Conservation (phyloP, 2,329 filamentous ascomycete species). For the Pseudocercospora ulei region DNA sequence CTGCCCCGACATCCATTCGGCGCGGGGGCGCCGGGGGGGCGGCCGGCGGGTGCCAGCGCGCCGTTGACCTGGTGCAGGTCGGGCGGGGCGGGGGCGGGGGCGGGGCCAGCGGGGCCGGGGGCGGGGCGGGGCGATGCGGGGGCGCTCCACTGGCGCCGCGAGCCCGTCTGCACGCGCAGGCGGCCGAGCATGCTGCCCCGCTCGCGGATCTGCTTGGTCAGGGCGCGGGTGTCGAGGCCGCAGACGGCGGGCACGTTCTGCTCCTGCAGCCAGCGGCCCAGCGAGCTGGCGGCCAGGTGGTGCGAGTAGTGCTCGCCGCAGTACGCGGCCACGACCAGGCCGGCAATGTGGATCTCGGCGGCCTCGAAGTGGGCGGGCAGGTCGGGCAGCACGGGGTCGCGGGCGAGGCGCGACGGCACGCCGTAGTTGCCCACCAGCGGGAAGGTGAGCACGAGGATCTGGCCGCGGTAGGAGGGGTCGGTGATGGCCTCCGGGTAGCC, state of each 20-base stretch:
- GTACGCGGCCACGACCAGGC: slow-evolving; percentile 82
- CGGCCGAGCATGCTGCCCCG: slow-evolving; percentile 94
- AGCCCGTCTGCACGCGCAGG: slow-evolving; percentile 62
- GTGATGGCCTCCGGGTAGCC: slow-evolving; percentile 92
- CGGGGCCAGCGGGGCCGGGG: slow-evolving; percentile 29
- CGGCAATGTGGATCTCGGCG: slow-evolving; percentile 83
- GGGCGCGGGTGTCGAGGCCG: slow-evolving; percentile 81
- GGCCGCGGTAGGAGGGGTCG: slow-evolving; percentile 77
- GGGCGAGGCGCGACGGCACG: slow-evolving; percentile 74
- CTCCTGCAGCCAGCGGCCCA: slow-evolving; percentile 93
- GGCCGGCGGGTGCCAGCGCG: slow-evolving; percentile 23
- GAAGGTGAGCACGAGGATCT: slow-evolving; percentile 95
- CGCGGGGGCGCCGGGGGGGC: slow-evolving; percentile 30
- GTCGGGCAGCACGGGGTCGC: slow-evolving; percentile 75
- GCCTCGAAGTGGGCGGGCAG: slow-evolving; percentile 91
- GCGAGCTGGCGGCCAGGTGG: slow-evolving; percentile 77
- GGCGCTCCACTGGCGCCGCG: slow-evolving; percentile 34
- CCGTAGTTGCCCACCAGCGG: slow-evolving; percentile 96
- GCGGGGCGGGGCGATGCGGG: slow-evolving; percentile 23
- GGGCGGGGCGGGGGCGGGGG: slow-evolving; percentile 36
- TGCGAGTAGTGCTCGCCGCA: slow-evolving; percentile 93
- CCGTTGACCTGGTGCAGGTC: slow-evolving; percentile 27
- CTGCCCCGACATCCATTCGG: slow-evolving; percentile 30
- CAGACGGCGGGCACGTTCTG: slow-evolving; percentile 89
- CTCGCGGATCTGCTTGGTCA: slow-evolving; percentile 89